Conservation (phyloP, 1,284 basidiomycete genomes). For the Ustilago shanxiensis region DNA sequence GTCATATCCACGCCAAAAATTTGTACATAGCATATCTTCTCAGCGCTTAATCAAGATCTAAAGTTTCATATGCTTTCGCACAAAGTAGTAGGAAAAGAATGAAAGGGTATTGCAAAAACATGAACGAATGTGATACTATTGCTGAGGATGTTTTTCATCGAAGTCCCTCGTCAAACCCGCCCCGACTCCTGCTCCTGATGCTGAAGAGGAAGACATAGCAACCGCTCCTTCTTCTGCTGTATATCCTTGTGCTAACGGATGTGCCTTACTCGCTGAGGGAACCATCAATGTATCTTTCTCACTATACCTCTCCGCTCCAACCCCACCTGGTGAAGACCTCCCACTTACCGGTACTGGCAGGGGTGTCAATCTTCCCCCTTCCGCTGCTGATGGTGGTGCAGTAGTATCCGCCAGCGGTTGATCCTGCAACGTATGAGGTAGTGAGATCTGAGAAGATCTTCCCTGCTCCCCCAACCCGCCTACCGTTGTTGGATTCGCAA, state of each 20-base stretch:
- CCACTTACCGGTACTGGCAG: no score
- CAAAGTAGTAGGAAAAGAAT: no score
- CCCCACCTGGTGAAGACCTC: not conserved
- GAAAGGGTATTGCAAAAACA: not conserved
- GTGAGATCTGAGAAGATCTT: slow-evolving; percentile 47
- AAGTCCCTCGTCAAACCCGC: not conserved
- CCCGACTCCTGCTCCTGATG: not conserved
- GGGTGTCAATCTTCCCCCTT: slow-evolving; percentile 10
- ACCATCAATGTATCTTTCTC: slow-evolving; percentile 27
- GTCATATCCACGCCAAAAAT: no score
- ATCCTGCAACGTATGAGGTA: slow-evolving; percentile 55
- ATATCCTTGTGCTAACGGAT: not conserved
- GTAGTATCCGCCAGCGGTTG: slow-evolving; percentile 62
- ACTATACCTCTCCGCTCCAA: slow-evolving; percentile 15
- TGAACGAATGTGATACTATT: no score
- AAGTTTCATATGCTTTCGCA: no score
- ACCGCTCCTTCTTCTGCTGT: not conserved
- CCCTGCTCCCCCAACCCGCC: slow-evolving; percentile 24
- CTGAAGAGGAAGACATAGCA: not conserved
- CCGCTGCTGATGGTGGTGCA: slow-evolving; percentile 6
- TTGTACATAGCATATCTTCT: no score
- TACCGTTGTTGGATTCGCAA: not conserved
- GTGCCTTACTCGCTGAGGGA: not conserved
- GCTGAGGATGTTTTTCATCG: no score
- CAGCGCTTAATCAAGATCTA: no score